Evolutionary conservation across 225 moss, liverwort and hornwort species (phyloP).

Genomic region (Anthoceros angustus): DNA sequence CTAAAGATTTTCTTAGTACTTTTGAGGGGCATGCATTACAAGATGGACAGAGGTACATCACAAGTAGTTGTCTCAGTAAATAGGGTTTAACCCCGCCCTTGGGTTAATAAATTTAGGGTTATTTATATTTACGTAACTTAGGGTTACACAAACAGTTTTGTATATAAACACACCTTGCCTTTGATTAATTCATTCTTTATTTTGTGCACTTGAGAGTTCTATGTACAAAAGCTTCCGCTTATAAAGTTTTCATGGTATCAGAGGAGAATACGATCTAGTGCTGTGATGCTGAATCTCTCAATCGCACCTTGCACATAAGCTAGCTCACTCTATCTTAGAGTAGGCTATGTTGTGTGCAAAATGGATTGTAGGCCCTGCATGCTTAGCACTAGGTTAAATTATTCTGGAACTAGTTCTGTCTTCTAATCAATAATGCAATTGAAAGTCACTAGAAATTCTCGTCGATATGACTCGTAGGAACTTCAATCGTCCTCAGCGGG

Average conservation of each 20-base stretch:
- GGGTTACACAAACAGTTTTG: too few relatives aligned
- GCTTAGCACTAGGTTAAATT: background rate
- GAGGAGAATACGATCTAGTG: background rate
- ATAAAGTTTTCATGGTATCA: background rate
- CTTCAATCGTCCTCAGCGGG: background rate
- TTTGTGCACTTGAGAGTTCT: too few relatives aligned
- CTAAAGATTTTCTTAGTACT: too few relatives aligned
- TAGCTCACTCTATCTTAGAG: background rate
- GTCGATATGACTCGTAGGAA: slow-evolving; percentile 3
- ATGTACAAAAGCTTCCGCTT: background rate
- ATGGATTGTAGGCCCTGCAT: background rate
- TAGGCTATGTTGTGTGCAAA: background rate
- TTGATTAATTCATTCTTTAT: too few relatives aligned
- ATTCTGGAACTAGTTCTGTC: too few relatives aligned
- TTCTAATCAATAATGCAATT: background rate
- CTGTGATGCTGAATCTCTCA: background rate
- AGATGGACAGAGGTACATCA: too few relatives aligned
- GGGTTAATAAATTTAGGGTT: too few relatives aligned
- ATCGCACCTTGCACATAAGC: background rate
- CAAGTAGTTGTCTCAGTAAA: too few relatives aligned
- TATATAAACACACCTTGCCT: too few relatives aligned
- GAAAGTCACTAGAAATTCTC: background rate
- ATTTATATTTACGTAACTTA: too few relatives aligned
- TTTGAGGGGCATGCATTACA: too few relatives aligned
- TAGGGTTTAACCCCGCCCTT: too few relatives aligned